phyloP scores from a whole-genome alignment of 192 early-diverging fungal species.

The Entomortierella parvispora region DNA sequence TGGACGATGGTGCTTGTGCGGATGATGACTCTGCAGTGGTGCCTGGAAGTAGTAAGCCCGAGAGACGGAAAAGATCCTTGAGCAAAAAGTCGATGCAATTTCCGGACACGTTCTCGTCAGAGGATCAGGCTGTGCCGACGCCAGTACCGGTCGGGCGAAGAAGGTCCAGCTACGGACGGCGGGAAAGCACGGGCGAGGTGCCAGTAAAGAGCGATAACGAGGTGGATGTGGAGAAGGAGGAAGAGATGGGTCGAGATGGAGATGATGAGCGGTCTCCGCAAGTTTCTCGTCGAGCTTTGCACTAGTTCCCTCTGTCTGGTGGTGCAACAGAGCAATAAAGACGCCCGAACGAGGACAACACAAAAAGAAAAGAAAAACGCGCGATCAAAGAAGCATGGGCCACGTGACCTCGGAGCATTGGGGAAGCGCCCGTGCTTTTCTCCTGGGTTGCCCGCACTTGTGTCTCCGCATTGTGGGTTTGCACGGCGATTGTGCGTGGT shows the following conservation, averaged over 20 bases:
- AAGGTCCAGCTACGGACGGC: constrained; percentile 18
- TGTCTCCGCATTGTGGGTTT: too few species aligned
- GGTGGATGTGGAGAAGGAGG: not conserved
- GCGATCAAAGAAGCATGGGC: too few species aligned
- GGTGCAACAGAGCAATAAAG: too few species aligned
- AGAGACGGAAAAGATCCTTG: constrained; percentile 15
- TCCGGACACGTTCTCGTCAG: not conserved
- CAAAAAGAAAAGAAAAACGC: too few species aligned
- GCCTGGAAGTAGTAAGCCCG: not conserved
- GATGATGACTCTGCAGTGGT: constrained; percentile 11
- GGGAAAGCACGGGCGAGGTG: constrained; percentile 1
- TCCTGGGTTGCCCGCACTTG: too few species aligned
- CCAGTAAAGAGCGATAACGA: not conserved
- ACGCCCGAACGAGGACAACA: too few species aligned
- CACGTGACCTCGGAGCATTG: too few species aligned
- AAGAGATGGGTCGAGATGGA: constrained; percentile 12
- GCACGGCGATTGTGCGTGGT: too few species aligned
- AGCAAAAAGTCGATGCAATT: not conserved
- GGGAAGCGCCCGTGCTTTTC: too few species aligned
- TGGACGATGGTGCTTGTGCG: not conserved
- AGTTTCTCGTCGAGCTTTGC: not conserved
- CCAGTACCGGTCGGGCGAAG: not conserved
- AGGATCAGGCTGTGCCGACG: constrained; percentile 15
- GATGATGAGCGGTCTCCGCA: constrained; percentile 46
- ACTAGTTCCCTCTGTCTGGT: too few species aligned